phyloP scores from a whole-genome alignment of 768 basidiomycete species.

The Xanthoconium stramineum region DNA sequence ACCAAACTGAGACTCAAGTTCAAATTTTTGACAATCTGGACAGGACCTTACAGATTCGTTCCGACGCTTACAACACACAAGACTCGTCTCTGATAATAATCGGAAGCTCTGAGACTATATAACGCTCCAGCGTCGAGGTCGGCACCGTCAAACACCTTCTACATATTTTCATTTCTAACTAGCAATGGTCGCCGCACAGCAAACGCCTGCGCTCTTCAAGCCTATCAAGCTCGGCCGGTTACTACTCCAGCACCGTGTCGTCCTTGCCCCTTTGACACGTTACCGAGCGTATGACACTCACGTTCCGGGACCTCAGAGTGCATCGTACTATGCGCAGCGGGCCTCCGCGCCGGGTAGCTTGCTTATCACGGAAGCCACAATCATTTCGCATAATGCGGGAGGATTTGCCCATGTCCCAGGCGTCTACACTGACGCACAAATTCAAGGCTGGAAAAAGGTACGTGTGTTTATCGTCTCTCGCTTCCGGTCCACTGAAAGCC shows the following conservation, averaged over 20 bases:
- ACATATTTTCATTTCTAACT: background rate
- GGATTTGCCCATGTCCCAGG: slow-evolving; percentile 55
- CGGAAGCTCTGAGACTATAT: too few relatives aligned
- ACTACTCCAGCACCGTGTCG: slow-evolving; percentile 46
- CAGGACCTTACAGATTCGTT: too few relatives aligned
- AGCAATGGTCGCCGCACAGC: background rate
- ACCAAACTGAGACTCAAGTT: too few relatives aligned
- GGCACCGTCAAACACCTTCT: too few relatives aligned
- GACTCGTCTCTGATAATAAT: too few relatives aligned
- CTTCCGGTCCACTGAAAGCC: too few relatives aligned
- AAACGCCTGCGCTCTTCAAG: background rate
- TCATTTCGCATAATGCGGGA: slow-evolving; percentile 47
- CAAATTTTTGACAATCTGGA: too few relatives aligned
- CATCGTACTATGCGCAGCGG: slow-evolving; percentile 52
- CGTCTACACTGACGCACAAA: slow-evolving; percentile 61
- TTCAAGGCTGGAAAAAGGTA: slow-evolving; percentile 47
- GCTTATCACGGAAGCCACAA: slow-evolving; percentile 55
- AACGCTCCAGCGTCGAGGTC: too few relatives aligned
- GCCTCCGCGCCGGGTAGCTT: slow-evolving; percentile 36
- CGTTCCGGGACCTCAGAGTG: slow-evolving; percentile 33
- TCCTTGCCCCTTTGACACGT: slow-evolving; percentile 37
- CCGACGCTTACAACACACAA: too few relatives aligned
- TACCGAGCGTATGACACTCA: slow-evolving; percentile 15
- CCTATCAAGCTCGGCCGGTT: slow-evolving; percentile 30
- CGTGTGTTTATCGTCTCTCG: background rate